Base-by-base conservation (phyloP, 2,329 filamentous ascomycete species). In the Cytospora paraplurivora region DNA sequence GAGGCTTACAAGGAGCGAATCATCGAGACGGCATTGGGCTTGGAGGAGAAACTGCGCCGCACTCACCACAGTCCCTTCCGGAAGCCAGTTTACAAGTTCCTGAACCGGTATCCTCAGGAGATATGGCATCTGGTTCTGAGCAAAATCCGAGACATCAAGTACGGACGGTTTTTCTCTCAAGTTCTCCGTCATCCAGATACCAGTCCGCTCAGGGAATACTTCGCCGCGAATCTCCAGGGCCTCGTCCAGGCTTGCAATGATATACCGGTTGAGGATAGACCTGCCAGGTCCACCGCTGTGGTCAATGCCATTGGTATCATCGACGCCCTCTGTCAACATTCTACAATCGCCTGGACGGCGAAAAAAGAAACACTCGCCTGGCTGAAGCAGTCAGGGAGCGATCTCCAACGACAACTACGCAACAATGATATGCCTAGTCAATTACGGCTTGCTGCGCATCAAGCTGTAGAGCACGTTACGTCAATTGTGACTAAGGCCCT, bases 51-150 rank as follows among this genome's bases (percentile, higher is more conserved):
- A 68, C 80, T 99, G 47, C 86, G 95, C 37, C 82, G 95, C 65
- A 99, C 95, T 1, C 89, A 93, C 55, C 89, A 91, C 70, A 98
- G 93, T 71, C 94, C 94, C 0, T 98, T 99, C 82, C 85, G 96
- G 52, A 86, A 88, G 64, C 94, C 95, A 0, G 83, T 99, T 21
- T 93, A 96, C 75, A 92, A 92, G 72, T 99, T 96, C 73, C 84
- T 99, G 66, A 97, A 97, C 75, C 87, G 93, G 64, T 99, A 98
- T 72, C 88, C 95, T 0, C 90, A 90, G 67, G 93, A 99, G 71
- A 87, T 93, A 6, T 96, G 93, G 89, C 77, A 82, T 1, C 89
- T 93, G 71, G 88, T 98, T 67, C 81, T 89, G n/a, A 84, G 85
- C 32, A 91, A 89, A 70, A 81, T 98, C 61, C 90, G 92, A 65